These are phyloP conservation scores for Astragalus glycyphyllos DNA, from an alignment of 306 rosid genomes.

Conservation along the genomic window DNA sequence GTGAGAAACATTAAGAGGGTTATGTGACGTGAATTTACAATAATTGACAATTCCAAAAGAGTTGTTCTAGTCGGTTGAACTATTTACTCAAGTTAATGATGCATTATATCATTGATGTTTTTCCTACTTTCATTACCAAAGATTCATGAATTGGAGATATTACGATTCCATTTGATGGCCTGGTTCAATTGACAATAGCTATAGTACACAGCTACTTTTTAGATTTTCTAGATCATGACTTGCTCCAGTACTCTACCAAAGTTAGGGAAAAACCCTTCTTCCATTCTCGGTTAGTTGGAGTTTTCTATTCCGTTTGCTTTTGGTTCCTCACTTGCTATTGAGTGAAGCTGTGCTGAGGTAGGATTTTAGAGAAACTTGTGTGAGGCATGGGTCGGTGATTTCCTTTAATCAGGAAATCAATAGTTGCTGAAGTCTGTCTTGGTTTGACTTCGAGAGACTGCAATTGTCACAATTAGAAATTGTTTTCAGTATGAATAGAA, in stretches of 20 bases:
- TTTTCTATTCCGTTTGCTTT: no score
- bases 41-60: conserved; percentile 13
- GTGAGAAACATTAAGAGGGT: conserved; percentile 19
- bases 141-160: conserved; percentile 34
- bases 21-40: conserved; percentile 10
- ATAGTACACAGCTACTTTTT: conserved; percentile 20
- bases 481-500: not conserved
- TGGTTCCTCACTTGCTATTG: no score
- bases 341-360: no score
- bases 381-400: no score
- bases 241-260: not conserved
- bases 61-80: conserved; percentile 17
- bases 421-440: conserved; percentile 32
- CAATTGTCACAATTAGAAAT: not conserved
- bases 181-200: conserved; percentile 17
- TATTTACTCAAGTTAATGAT: conserved; percentile 5
- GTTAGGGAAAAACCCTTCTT: no score
- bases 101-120: conserved; percentile 16
- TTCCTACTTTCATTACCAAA: conserved; percentile 21
- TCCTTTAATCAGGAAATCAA: not conserved
- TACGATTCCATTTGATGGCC: conserved; percentile 14
- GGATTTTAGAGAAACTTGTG: no score
- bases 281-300: no score
- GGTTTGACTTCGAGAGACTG: conserved; percentile 38
- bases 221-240: conserved; percentile 26